Conservation (phyloP, 164 flowering plant species). For the Kingdonia uniflora region DNA sequence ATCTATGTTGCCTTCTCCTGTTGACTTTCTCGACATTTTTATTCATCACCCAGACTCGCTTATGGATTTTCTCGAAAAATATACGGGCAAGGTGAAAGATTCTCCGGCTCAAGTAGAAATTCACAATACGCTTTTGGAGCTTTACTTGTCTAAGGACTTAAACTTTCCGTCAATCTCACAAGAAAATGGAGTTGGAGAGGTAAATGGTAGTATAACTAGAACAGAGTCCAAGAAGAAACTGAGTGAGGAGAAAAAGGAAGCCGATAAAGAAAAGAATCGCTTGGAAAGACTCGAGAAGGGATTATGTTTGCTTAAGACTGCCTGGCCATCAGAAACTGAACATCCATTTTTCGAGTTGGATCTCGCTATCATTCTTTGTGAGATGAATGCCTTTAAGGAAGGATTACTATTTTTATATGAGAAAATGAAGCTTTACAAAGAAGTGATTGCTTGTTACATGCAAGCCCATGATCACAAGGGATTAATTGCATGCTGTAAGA, state of each 20-base stretch:
- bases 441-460: slow-evolving; percentile 96
- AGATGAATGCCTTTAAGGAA: slow-evolving; percentile 82
- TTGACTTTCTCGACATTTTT: slow-evolving; percentile 89
- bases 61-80: slow-evolving; percentile 89
- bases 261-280: slow-evolving; percentile 29
- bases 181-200: slow-evolving; percentile 21
- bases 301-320: slow-evolving; percentile 58
- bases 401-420: slow-evolving; percentile 85
- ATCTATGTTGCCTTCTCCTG: slow-evolving; percentile 90
- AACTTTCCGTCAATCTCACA: slow-evolving; percentile 61
- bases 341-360: slow-evolving; percentile 87
- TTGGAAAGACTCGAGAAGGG: slow-evolving; percentile 63
- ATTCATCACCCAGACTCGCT: slow-evolving; percentile 81
- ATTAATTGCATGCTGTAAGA: slow-evolving; percentile 90
- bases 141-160: slow-evolving; percentile 77
- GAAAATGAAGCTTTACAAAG: slow-evolving; percentile 90
- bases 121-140: slow-evolving; percentile 85
- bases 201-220: slow-evolving; percentile 17
- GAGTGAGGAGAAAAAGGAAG: slow-evolving; percentile 18
- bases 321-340: slow-evolving; percentile 84
- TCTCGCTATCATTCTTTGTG: slow-evolving; percentile 87
- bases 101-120: slow-evolving; percentile 95
- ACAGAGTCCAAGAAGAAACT: slow-evolving; percentile 38
- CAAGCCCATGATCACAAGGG: slow-evolving; percentile 95
- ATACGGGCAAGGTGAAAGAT: slow-evolving; percentile 72